phyloP scores from a whole-genome alignment of 2,329 filamentous ascomycete genomes.

The Coleophoma crateriformis region DNA sequence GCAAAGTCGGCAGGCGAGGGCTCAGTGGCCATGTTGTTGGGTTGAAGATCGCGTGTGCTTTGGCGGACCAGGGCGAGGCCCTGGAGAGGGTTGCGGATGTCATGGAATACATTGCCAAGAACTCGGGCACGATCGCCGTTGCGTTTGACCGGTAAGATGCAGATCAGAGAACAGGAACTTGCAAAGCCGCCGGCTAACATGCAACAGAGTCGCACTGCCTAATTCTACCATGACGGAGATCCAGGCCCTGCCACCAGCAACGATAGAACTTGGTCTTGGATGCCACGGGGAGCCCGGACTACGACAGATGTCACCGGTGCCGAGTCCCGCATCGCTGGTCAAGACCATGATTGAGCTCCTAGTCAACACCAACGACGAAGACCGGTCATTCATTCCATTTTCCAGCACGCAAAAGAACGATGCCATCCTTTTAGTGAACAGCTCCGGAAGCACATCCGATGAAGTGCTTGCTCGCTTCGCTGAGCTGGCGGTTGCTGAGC shows the following conservation, averaged over 20 bases:
- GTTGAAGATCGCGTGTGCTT: slow-evolving; percentile 31
- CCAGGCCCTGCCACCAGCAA: slow-evolving; percentile 15
- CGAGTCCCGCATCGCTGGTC: slow-evolving; percentile 13
- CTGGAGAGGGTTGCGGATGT: slow-evolving; percentile 17
- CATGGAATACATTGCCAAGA: slow-evolving; percentile 17
- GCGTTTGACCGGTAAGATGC: slow-evolving; percentile 40
- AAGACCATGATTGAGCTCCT: slow-evolving; percentile 18
- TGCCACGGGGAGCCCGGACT: slow-evolving; percentile 44
- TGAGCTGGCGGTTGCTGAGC: slow-evolving; percentile 18
- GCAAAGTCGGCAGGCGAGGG: slow-evolving; percentile 41
- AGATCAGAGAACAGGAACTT: not conserved
- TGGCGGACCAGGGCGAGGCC: slow-evolving; percentile 14
- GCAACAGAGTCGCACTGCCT: slow-evolving; percentile 17
- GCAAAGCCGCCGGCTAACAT: not conserved
- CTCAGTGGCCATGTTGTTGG: slow-evolving; percentile 43
- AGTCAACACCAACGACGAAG: slow-evolving; percentile 12
- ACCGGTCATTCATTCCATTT: slow-evolving; percentile 20
- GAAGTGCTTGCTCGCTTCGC: slow-evolving; percentile 20
- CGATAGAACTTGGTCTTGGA: slow-evolving; percentile 38
- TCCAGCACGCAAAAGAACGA: slow-evolving; percentile 8
- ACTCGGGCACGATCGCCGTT: slow-evolving; percentile 41
- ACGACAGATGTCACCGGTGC: slow-evolving; percentile 15
- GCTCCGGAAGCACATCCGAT: slow-evolving; percentile 18
- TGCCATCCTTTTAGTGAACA: slow-evolving; percentile 17
- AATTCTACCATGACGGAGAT: slow-evolving; percentile 19